A percentile compares a stretch with the other conserved stretches of the same genome.
Conservation (phyloP, 1,284 basidiomycete species). For the Porodaedalea pini region DNA sequence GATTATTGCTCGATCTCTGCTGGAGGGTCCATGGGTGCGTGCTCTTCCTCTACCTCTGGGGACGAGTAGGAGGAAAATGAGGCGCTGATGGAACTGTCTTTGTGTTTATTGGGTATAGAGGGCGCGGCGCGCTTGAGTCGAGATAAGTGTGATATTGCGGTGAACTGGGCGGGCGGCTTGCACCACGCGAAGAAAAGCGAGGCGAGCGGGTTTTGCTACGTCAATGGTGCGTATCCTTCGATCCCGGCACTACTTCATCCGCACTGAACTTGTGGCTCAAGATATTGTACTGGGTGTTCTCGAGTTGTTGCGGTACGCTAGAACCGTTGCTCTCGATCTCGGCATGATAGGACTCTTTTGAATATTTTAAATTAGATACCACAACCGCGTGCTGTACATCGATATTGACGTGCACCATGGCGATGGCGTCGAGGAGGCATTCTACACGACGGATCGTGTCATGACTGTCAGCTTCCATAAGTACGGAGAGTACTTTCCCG, state of each 20-base stretch:
- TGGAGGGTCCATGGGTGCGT: slow-evolving; percentile 94
- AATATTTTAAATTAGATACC: slow-evolving; percentile 58
- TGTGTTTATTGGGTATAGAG: slow-evolving; percentile 53
- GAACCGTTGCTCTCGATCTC: background rate
- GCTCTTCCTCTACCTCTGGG: slow-evolving; percentile 2
- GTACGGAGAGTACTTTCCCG: slow-evolving; percentile 99
- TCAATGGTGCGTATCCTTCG: slow-evolving; percentile 71
- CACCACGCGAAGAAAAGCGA: slow-evolving; percentile 99
- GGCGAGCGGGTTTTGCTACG: slow-evolving; percentile 98
- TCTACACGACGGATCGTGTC: slow-evolving; percentile 97
- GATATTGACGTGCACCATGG: slow-evolving; percentile 99
- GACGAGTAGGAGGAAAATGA: background rate
- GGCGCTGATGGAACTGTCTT: background rate
- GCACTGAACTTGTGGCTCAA: slow-evolving; percentile 28
- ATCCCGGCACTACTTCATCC: background rate
- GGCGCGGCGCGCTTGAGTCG: slow-evolving; percentile 92
- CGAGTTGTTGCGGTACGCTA: slow-evolving; percentile 76
- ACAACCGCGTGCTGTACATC: slow-evolving; percentile 93
- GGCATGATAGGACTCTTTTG: background rate
- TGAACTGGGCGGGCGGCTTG: slow-evolving; percentile 98
- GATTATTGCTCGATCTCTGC: slow-evolving; percentile 99
- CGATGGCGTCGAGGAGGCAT: slow-evolving; percentile 98
- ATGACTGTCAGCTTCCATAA: slow-evolving; percentile 99
- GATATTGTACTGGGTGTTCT: slow-evolving; percentile 98
- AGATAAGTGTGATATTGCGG: slow-evolving; percentile 97